Percentiles rank a stretch among this genome's conserved stretches.
Evolutionary conservation across 2,329 filamentous ascomycete species (phyloP).

Genomic region (Rhinocladiella mackenziei): DNA sequence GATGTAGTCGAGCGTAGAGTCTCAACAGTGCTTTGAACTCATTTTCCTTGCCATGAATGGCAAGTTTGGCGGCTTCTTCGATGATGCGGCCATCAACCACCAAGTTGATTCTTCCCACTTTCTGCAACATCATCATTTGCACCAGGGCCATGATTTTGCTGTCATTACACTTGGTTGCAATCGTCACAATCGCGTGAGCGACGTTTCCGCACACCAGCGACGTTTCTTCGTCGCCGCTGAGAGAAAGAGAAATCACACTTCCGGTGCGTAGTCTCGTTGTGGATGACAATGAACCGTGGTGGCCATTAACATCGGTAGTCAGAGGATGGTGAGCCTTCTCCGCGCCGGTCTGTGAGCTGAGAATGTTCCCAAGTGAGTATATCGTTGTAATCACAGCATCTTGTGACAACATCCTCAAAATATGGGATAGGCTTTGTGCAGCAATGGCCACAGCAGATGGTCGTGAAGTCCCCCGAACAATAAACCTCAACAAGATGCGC

Average conservation of each 20-base stretch:
- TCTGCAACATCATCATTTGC: conserved; percentile 94
- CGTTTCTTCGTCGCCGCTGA: conserved; percentile 73
- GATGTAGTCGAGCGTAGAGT: conserved; percentile 70
- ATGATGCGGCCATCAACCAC: conserved; percentile 82
- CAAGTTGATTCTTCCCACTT: conserved; percentile 78
- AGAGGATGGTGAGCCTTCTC: conserved; percentile 42
- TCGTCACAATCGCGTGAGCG: conserved; percentile 91
- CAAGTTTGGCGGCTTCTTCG: conserved; percentile 71
- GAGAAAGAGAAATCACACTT: conserved; percentile 73
- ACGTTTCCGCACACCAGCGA: conserved; percentile 76
- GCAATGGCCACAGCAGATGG: conserved; percentile 69
- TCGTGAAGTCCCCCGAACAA: conserved; percentile 75
- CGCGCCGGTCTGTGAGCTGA: conserved; percentile 64
- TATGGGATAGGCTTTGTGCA: conserved; percentile 76
- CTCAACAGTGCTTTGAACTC: conserved; percentile 86
- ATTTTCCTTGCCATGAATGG: conserved; percentile 69
- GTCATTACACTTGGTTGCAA: conserved; percentile 75
- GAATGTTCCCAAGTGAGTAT: conserved; percentile 92
- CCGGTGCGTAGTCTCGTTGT: conserved; percentile 54
- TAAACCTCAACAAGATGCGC: conserved; percentile 75
- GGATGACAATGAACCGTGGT: conserved; percentile 27
- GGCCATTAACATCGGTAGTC: conserved; percentile 27
- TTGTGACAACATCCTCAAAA: conserved; percentile 77
- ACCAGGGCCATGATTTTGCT: conserved; percentile 90
- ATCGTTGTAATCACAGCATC: conserved; percentile 92